phyloP scores from a whole-genome alignment of 1,284 basidiomycete species.

The Naganishia liquefaciens region DNA sequence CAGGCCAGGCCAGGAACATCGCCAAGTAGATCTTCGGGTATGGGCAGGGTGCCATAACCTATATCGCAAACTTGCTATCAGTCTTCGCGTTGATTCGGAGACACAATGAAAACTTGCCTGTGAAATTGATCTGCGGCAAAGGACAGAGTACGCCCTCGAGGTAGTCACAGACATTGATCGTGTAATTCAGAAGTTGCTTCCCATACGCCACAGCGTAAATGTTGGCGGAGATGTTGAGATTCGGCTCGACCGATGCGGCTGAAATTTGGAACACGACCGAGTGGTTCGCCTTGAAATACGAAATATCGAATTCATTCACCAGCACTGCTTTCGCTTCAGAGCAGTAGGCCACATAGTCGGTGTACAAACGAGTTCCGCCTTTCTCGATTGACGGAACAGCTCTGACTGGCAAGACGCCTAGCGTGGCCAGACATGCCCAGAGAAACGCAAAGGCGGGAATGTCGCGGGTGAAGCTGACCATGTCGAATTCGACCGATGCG shows the following conservation, averaged over 20 bases:
- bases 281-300: conserved; percentile 69
- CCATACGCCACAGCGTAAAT: conserved; percentile 81
- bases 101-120: conserved; percentile 56
- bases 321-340: conserved; percentile 74
- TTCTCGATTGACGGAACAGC: conserved; percentile 13
- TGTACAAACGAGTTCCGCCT: conserved; percentile 57
- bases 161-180: conserved; percentile 69
- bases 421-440: conserved; percentile 9
- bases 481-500: neutral
- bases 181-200: conserved; percentile 70
- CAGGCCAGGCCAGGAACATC: conserved; percentile 78
- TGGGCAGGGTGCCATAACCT: conserved; percentile 68
- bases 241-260: conserved; percentile 56
- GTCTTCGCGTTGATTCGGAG: neutral
- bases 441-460: conserved; percentile 6
- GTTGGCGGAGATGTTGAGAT: conserved; percentile 76
- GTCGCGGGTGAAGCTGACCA: conserved; percentile 1
- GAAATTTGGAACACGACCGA: conserved; percentile 47
- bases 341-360: conserved; percentile 85
- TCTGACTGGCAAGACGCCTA: conserved; percentile 1
- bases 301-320: conserved; percentile 75
- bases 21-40: conserved; percentile 61
- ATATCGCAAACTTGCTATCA: conserved; percentile 1
- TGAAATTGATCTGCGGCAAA: conserved; percentile 80
- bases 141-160: conserved; percentile 80